phyloP scores from a whole-genome alignment of 495 filamentous ascomycete genomes.

The Hypomontagnella submonticulosa region DNA sequence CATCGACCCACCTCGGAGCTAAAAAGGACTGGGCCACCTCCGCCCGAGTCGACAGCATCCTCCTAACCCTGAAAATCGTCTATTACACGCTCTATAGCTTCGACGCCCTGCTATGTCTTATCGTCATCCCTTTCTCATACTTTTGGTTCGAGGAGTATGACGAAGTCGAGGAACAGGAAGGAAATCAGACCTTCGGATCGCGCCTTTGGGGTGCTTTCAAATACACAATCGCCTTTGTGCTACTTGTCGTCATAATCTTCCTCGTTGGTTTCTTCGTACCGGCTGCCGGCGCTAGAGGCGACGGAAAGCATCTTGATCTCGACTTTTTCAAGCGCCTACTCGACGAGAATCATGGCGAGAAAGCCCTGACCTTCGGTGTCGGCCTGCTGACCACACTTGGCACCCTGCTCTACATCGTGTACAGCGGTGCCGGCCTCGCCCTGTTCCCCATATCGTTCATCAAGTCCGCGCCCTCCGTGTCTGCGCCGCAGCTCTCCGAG shows the following conservation, averaged over 20 bases:
- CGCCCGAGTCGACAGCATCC: slow-evolving; percentile 77
- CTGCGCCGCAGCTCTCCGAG: slow-evolving; percentile 75
- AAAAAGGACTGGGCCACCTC: slow-evolving; percentile 96
- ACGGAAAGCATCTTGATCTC: slow-evolving; percentile 73
- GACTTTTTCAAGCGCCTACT: slow-evolving; percentile 92
- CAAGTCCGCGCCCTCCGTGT: slow-evolving; percentile 86
- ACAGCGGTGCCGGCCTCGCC: slow-evolving; percentile 89
- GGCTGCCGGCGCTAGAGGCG: slow-evolving; percentile 69
- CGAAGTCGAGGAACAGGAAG: slow-evolving; percentile 81
- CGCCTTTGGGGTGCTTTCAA: slow-evolving; percentile 86
- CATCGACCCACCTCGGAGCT: slow-evolving; percentile 74
- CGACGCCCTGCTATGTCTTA: slow-evolving; percentile 89
- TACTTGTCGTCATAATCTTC: slow-evolving; percentile 83
- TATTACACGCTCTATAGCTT: slow-evolving; percentile 94
- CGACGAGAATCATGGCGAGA: slow-evolving; percentile 88
- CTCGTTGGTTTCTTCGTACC: slow-evolving; percentile 94
- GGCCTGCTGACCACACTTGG: slow-evolving; percentile 88
- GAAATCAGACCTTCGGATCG: slow-evolving; percentile 72
- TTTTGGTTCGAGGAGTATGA: slow-evolving; percentile 99
- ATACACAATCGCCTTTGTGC: slow-evolving; percentile 87
- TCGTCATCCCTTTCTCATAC: slow-evolving; percentile 94
- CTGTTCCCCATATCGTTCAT: slow-evolving; percentile 89
- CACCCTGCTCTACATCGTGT: slow-evolving; percentile 83
- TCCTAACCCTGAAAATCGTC: slow-evolving; percentile 81
- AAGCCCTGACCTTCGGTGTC: slow-evolving; percentile 86